Percentiles rank a stretch among this genome's conserved stretches.
Evolutionary conservation across 805 yeast species (phyloP).

Genomic region (Sungouiella blattae): DNA sequence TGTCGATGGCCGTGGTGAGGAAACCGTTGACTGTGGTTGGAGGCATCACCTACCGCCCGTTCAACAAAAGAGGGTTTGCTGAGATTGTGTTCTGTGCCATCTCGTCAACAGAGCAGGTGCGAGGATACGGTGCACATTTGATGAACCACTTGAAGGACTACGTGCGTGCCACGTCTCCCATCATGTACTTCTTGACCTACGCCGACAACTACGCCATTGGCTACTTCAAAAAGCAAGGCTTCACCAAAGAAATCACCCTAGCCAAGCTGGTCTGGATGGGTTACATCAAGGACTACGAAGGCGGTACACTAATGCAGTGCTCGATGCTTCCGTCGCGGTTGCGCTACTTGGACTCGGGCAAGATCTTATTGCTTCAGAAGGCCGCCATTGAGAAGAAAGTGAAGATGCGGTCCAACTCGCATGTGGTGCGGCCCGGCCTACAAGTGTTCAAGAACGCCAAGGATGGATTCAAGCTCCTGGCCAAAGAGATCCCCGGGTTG

Average conservation of each 20-base stretch:
- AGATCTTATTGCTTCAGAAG: constrained; percentile 80
- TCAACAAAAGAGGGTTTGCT: constrained; percentile 85
- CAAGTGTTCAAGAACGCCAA: constrained; percentile 72
- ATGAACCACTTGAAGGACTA: constrained; percentile 98
- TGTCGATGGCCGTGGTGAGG: constrained; percentile 93
- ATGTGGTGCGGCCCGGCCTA: constrained; percentile 79
- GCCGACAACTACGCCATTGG: constrained; percentile 99
- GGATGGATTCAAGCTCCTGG: constrained; percentile 18
- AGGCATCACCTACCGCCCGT: constrained; percentile 95
- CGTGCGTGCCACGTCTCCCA: constrained; percentile 81
- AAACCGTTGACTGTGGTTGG: constrained; percentile 96
- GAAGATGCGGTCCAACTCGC: constrained; percentile 71
- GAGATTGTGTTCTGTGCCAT: constrained; percentile 99
- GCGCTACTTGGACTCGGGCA: constrained; percentile 84
- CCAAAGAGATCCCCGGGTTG: constrained; percentile 79
- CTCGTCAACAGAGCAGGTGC: constrained; percentile 93
- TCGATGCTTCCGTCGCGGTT: constrained; percentile 79
- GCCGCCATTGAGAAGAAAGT: constrained; percentile 89
- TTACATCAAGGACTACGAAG: constrained; percentile 97
- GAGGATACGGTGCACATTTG: constrained; percentile 98
- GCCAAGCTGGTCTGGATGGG: constrained; percentile 95
- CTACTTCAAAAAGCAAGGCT: constrained; percentile 96
- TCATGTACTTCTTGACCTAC: constrained; percentile 84
- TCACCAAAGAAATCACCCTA: constrained; percentile 88
- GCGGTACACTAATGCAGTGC: constrained; percentile 98